phyloP scores from a whole-genome alignment of 2,329 filamentous ascomycete species.

The Neocatenulostroma microsporum region DNA sequence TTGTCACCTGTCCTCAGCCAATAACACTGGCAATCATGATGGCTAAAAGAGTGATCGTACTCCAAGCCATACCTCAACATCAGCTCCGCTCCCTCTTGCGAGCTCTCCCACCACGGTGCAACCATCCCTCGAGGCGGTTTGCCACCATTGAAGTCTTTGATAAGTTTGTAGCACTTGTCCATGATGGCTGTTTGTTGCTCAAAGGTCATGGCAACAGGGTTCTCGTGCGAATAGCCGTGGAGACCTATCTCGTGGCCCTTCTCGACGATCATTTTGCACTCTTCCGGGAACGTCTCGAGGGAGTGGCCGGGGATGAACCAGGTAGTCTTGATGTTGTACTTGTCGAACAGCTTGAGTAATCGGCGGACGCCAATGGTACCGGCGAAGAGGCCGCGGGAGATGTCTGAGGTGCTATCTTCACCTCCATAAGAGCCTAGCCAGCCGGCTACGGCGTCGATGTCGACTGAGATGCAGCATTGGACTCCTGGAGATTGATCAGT shows the following conservation, averaged over 20 bases:
- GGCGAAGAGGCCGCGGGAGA: slow-evolving; percentile 59
- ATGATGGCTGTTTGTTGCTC: slow-evolving; percentile 71
- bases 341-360: slow-evolving; percentile 62
- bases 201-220: slow-evolving; percentile 61
- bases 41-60: slow-evolving; percentile 61
- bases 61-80: slow-evolving; percentile 60
- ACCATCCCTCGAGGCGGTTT: slow-evolving; percentile 66
- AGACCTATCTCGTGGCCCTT: slow-evolving; percentile 59
- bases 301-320: slow-evolving; percentile 60
- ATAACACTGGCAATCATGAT: slow-evolving; percentile 58
- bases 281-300: slow-evolving; percentile 59
- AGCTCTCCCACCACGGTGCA: slow-evolving; percentile 69
- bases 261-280: slow-evolving; percentile 55
- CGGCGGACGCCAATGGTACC: slow-evolving; percentile 59
- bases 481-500: slow-evolving; percentile 16
- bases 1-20: slow-evolving; percentile 56
- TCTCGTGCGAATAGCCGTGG: slow-evolving; percentile 69
- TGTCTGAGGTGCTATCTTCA: slow-evolving; percentile 63
- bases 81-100: slow-evolving; percentile 58
- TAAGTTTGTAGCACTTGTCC: slow-evolving; percentile 58
- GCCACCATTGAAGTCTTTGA: slow-evolving; percentile 60
- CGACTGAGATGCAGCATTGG: slow-evolving; percentile 42
- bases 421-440: slow-evolving; percentile 71
- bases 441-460: slow-evolving; percentile 68
- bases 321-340: slow-evolving; percentile 63